Evolutionary conservation across 148 eudicot species (phyloP).

Genomic region (Vaccinium macrocarpon): DNA sequence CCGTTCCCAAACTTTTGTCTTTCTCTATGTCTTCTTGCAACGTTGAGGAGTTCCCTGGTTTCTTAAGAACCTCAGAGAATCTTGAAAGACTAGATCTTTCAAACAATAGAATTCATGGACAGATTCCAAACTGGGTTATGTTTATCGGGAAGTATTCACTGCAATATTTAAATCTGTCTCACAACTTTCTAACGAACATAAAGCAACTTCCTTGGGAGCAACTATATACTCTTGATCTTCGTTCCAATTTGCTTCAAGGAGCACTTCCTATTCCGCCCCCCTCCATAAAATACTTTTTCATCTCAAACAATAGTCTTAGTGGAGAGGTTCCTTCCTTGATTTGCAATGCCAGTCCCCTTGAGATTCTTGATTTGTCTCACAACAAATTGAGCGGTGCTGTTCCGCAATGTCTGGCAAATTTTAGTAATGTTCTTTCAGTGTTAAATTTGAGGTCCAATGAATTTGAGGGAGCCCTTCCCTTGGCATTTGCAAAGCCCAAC

Average conservation of each 20-base stretch:
- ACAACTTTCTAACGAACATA: slow-evolving; percentile 24
- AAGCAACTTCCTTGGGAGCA: slow-evolving; percentile 7
- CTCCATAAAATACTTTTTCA: no score
- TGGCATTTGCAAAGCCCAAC: neutral
- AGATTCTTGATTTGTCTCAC: neutral
- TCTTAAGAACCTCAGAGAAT: slow-evolving; percentile 1
- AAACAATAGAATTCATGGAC: neutral
- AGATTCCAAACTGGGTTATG: slow-evolving; percentile 7
- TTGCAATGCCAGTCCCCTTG: slow-evolving; percentile 22
- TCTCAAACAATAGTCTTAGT: neutral
- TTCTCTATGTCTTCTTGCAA: slow-evolving; percentile 21
- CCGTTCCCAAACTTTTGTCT: neutral
- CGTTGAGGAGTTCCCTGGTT: slow-evolving; percentile 15
- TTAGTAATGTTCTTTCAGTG: neutral
- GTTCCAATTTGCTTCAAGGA: no score
- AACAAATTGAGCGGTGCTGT: neutral
- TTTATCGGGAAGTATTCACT: neutral
- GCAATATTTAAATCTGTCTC: slow-evolving; percentile 13
- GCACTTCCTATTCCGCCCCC: no score
- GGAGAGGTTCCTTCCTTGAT: slow-evolving; percentile 38
- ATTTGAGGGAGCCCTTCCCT: neutral
- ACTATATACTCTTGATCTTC: neutral
- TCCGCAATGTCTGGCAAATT: slow-evolving; percentile 16
- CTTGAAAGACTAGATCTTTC: neutral
- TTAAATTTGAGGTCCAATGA: neutral